These are phyloP conservation scores for Nicotiana rustica DNA, from an alignment of 305 asterid species.

Conservation along the genomic window DNA sequence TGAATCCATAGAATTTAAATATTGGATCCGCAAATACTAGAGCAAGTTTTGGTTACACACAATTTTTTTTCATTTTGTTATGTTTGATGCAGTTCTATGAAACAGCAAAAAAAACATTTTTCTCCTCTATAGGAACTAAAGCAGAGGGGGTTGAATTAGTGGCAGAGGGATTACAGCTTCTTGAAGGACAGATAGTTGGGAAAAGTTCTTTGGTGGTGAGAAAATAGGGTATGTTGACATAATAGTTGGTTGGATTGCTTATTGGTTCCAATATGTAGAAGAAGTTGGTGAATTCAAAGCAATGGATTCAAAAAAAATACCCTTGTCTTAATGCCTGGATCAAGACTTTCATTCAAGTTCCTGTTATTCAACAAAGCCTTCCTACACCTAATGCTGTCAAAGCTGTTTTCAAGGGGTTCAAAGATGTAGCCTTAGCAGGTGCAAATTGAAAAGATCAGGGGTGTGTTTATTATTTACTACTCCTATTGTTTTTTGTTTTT, in stretches of 20 bases:
- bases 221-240: constrained; percentile 43
- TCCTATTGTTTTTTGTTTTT: too few species aligned
- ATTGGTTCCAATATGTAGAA: constrained; percentile 38
- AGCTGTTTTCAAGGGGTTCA: neutral
- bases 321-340: constrained; percentile 37
- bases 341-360: constrained; percentile 36
- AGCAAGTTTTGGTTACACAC: neutral
- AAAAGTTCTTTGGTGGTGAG: constrained; percentile 46
- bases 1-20: too few species aligned
- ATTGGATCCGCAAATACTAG: too few species aligned
- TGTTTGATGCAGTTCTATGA: constrained; percentile 27
- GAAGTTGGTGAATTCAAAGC: constrained; percentile 37
- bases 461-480: neutral
- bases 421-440: neutral
- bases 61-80: neutral
- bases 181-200: constrained; percentile 41
- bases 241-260: constrained; percentile 42
- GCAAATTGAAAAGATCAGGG: neutral
- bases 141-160: constrained; percentile 34
- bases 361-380: constrained; percentile 32
- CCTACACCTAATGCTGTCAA: constrained; percentile 25
- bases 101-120: constrained; percentile 37
- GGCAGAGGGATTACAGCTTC: constrained; percentile 33
- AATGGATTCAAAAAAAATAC: constrained; percentile 39
- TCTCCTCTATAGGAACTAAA: neutral